phyloP scores from a whole-genome alignment of 441 rosid genomes.

The Erodium texanum region DNA sequence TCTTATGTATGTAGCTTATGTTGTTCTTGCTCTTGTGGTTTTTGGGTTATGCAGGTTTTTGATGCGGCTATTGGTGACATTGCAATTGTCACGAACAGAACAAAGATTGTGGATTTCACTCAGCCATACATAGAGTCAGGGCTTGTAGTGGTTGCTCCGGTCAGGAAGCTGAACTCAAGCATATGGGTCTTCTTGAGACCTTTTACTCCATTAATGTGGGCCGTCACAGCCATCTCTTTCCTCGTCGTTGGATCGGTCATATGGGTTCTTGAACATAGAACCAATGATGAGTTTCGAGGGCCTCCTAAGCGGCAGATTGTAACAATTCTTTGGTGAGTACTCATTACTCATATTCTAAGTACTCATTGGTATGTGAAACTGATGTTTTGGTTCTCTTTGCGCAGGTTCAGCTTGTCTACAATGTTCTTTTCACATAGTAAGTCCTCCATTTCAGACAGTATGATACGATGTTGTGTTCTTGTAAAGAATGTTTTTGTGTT shows the following conservation, averaged over 20 bases:
- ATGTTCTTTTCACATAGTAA: slow-evolving; percentile 87
- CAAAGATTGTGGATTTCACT: slow-evolving; percentile 77
- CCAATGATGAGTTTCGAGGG: slow-evolving; percentile 76
- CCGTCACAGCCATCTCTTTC: slow-evolving; percentile 53
- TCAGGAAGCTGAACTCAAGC: slow-evolving; percentile 41
- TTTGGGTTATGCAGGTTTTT: slow-evolving; percentile 56
- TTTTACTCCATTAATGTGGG: slow-evolving; percentile 62
- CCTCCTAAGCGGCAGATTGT: slow-evolving; percentile 67
- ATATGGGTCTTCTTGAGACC: slow-evolving; percentile 71
- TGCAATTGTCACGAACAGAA: slow-evolving; percentile 63
- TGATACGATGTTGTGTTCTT: too few relatives aligned
- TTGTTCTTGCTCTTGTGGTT: not conserved
- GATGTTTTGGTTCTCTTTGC: too few relatives aligned
- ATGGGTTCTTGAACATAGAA: slow-evolving; percentile 77
- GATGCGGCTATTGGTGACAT: slow-evolving; percentile 83
- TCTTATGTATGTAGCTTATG: too few relatives aligned
- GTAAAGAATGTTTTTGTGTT: too few relatives aligned
- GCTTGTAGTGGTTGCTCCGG: slow-evolving; percentile 81
- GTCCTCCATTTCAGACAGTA: slow-evolving; percentile 14
- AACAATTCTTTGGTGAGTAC: slow-evolving; percentile 55
- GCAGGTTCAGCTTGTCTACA: slow-evolving; percentile 70
- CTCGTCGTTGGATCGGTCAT: slow-evolving; percentile 64
- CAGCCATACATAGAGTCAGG: slow-evolving; percentile 86
- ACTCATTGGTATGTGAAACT: too few relatives aligned
- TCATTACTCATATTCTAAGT: too few relatives aligned